phyloP scores from a whole-genome alignment of 1,284 basidiomycete genomes.

The Ganoderma lucidum region DNA sequence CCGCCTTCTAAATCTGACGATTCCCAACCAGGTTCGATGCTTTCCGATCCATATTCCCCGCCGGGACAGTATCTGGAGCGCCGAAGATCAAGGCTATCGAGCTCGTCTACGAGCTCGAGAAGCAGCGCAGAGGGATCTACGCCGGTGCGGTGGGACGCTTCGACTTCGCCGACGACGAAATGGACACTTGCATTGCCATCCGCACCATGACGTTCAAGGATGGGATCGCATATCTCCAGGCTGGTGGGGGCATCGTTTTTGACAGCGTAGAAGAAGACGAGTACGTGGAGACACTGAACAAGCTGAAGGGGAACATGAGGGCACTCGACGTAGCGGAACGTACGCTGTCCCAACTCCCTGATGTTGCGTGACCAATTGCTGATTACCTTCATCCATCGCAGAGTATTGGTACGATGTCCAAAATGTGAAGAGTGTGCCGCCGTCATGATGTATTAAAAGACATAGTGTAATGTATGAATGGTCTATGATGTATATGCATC shows the following conservation, averaged over 20 bases:
- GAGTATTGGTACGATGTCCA: slow-evolving; percentile 77
- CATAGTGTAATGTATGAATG: slow-evolving; percentile 30
- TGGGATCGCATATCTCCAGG: slow-evolving; percentile 92
- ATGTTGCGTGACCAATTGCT: slow-evolving; percentile 3
- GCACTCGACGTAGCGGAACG: slow-evolving; percentile 92
- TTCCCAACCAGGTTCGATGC: slow-evolving; percentile 86
- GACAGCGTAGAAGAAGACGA: slow-evolving; percentile 99
- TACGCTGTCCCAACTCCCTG: slow-evolving; percentile 42
- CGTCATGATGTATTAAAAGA: slow-evolving; percentile 32
- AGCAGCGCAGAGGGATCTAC: slow-evolving; percentile 93
- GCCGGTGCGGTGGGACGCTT: slow-evolving; percentile 98
- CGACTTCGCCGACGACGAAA: slow-evolving; percentile 93
- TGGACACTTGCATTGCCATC: slow-evolving; percentile 99
- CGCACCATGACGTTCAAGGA: slow-evolving; percentile 98
- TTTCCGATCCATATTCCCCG: slow-evolving; percentile 98
- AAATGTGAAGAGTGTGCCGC: slow-evolving; percentile 44
- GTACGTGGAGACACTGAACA: slow-evolving; percentile 96
- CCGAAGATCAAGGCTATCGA: slow-evolving; percentile 99
- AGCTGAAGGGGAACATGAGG: slow-evolving; percentile 87
- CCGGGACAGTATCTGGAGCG: slow-evolving; percentile 98
- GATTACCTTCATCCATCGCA: slow-evolving; percentile 39
- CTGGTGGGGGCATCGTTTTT: slow-evolving; percentile 97
- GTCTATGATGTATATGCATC: slow-evolving; percentile 8
- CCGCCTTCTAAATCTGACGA: neutral
- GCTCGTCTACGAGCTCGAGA: slow-evolving; percentile 88